phyloP scores from a whole-genome alignment of 2,329 filamentous ascomycete genomes.

The Talaromyces sp. region DNA sequence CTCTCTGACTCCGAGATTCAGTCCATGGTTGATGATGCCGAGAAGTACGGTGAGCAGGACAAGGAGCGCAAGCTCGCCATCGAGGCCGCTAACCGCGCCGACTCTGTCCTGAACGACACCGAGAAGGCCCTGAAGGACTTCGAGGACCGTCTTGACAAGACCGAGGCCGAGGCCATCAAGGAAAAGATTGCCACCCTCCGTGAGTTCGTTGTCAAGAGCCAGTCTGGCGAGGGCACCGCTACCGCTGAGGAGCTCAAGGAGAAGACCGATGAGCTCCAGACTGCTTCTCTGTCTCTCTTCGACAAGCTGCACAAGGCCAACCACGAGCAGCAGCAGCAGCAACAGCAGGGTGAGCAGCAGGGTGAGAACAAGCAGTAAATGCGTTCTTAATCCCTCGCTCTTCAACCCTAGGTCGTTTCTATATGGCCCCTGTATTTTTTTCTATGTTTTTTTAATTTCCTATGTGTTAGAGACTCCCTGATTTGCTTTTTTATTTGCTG shows the following conservation, averaged over 20 bases:
- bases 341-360: conserved; percentile 51
- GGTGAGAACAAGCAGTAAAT: conserved; percentile 67
- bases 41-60: conserved; percentile 92
- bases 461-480: conserved; percentile 25
- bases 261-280: conserved; percentile 98
- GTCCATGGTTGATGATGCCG: conserved; percentile 95
- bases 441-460: conserved; percentile 23
- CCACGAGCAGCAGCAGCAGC: conserved; percentile 63
- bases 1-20: conserved; percentile 93
- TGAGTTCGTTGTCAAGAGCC: conserved; percentile 91
- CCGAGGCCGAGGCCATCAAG: conserved; percentile 86
- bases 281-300: conserved; percentile 92
- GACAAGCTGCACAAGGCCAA: conserved; percentile 99
- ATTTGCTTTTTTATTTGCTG: conserved; percentile 26
- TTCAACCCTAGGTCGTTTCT: conserved; percentile 20
- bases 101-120: conserved; percentile 94
- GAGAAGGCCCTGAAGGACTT: conserved; percentile 98
- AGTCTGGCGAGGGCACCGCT: conserved; percentile 83
- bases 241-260: conserved; percentile 94
- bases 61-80: conserved; percentile 97
- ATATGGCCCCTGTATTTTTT: conserved; percentile 31
- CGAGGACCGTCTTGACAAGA: conserved; percentile 93
- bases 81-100: conserved; percentile 95
- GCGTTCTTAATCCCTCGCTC: conserved; percentile 26
- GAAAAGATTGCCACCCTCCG: conserved; percentile 89